These are phyloP conservation scores for Pythium folliculosum DNA, from an alignment of 352 stramenopile genomes.

Conservation along the genomic window DNA sequence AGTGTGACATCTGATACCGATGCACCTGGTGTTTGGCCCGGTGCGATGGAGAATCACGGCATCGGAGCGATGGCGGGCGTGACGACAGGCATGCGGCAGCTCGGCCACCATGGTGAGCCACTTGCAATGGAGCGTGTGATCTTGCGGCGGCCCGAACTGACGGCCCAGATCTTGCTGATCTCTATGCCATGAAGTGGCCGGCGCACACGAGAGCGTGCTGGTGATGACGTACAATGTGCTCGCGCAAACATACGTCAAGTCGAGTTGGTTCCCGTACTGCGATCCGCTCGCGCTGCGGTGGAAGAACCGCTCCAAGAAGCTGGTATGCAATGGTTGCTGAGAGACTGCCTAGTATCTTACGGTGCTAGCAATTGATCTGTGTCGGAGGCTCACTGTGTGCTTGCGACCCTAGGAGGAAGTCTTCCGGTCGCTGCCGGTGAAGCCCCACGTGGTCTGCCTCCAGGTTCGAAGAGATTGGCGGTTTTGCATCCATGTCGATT, in stretches of 20 bases:
- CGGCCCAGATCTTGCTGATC: neutral
- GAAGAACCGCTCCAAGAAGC: constrained; percentile 68
- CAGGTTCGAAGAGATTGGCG: constrained; percentile 46
- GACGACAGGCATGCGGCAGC: constrained; percentile 19
- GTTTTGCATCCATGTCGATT: too few relatives aligned
- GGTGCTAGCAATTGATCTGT: too few relatives aligned
- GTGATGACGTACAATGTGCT: constrained; percentile 91
- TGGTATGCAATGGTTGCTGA: too few relatives aligned
- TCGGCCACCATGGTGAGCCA: constrained; percentile 21
- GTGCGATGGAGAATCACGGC: too few relatives aligned
- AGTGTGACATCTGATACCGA: neutral
- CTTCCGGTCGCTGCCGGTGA: constrained; percentile 59
- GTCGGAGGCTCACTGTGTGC: neutral
- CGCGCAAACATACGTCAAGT: constrained; percentile 80
- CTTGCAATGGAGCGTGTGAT: neutral
- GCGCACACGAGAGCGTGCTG: constrained; percentile 28
- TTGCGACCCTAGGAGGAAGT: constrained; percentile 42
- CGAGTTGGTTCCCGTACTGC: constrained; percentile 83
- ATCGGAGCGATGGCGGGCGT: constrained; percentile 9
- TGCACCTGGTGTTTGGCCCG: too few relatives aligned
- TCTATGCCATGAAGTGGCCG: constrained; percentile 3
- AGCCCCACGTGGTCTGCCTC: constrained; percentile 73
- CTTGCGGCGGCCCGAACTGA: neutral
- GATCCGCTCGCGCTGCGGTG: constrained; percentile 53
- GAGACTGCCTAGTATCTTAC: too few relatives aligned